Base-by-base conservation (phyloP, 805 yeast species). In the Candida insectorum region DNA sequence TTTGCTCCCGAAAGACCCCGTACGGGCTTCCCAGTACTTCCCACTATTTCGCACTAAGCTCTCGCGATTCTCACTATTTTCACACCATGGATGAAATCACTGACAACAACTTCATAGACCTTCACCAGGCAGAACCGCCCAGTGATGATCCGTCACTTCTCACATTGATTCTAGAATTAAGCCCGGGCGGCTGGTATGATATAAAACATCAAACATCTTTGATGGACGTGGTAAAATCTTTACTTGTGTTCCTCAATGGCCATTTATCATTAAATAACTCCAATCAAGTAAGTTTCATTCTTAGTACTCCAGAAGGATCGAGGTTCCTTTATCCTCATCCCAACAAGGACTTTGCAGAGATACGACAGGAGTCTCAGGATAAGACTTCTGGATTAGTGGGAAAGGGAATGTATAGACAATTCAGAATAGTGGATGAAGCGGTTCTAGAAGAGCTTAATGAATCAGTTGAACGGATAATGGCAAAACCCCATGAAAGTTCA, bases 211-310 rank as follows among this genome's bases (percentile, higher is more conserved):
- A 65, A 39, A 56, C 72, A n/a, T 51, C 77, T 26, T 56, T 86
- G 15, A 69, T 73, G 40, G 77, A 79, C 26, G 77, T 82, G 6
- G 56, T 83, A 5, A 73, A 82, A 41, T 66, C 89, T 2, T 51
- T 89, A 6, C 58, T 87, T 20, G 87, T 93, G 16, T 79, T 83
- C 49, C 56, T 89, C 32, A 93, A 93, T 56, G 88, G 95, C 2
- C 98, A 93, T 56, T 55, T 93, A 29, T 81, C 97, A 0, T 68
- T 86, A 31, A 85, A 85, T 56, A 85, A 84, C 45, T 77, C 88
- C 23, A 93, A 93, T 55, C 76, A 76, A 49, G 94, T 91, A 7
- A 83, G 93, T 2, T 75, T 91, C 11, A 74, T 89, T 24, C 83
- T 86, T 1, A 81, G 86, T 14, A 83, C 86, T 44, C 74, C 86